phyloP scores from a whole-genome alignment of 768 basidiomycete species.

The Phlegmacium glaucopus region DNA sequence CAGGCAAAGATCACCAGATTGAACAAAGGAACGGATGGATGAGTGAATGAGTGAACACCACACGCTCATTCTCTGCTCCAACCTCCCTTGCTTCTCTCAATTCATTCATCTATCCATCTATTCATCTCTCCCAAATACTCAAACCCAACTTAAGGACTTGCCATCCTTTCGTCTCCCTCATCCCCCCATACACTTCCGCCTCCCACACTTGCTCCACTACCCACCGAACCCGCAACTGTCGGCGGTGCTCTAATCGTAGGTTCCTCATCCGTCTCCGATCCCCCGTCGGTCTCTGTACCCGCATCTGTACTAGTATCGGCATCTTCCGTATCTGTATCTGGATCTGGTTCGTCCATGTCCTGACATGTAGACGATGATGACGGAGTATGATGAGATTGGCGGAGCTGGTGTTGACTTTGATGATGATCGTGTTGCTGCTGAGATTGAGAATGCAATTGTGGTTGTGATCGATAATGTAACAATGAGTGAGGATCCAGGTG shows the following conservation, averaged over 20 bases:
- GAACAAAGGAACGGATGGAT: too few species aligned
- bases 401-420: not conserved
- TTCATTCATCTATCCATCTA: too few species aligned
- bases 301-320: conserved; percentile 28
- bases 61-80: too few species aligned
- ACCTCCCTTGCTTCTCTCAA: too few species aligned
- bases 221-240: conserved; percentile 9
- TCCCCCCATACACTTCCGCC: conserved; percentile 19
- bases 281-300: conserved; percentile 26
- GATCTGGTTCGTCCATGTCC: not conserved
- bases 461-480: not conserved
- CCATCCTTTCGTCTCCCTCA: conserved; percentile 16
- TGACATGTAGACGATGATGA: not conserved
- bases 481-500: not conserved
- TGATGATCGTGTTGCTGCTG: not conserved
- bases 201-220: not conserved
- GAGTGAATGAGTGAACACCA: too few species aligned
- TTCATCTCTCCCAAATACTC: too few species aligned
- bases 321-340: conserved; percentile 19
- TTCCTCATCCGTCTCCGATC: conserved; percentile 25
- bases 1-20: too few species aligned
- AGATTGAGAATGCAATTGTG: not conserved
- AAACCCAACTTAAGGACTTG: conserved; percentile 13
- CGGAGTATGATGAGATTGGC: not conserved
- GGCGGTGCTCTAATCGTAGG: conserved; percentile 22